A percentile compares a stretch with the other conserved stretches of the same genome.
phyloP scores from a whole-genome alignment of 2,329 filamentous ascomycete species.

The Ceratocystis diversiconidia region DNA sequence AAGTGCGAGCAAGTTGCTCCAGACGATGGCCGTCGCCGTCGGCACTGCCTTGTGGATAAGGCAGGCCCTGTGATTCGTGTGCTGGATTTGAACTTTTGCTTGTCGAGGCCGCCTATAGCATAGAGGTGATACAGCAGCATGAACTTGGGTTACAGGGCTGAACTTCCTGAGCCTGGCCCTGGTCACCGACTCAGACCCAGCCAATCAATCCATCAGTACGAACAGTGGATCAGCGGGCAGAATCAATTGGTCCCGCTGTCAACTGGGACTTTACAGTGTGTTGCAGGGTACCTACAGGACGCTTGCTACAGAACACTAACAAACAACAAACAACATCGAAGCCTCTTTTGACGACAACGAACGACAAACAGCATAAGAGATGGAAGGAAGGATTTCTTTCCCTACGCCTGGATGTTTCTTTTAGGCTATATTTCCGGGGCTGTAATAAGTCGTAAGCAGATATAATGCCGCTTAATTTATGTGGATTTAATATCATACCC shows the following conservation, averaged over 20 bases:
- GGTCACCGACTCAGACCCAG: background rate
- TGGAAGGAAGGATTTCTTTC: background rate
- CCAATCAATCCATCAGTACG: background rate
- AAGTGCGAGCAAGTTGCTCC: background rate
- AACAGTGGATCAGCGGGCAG: background rate
- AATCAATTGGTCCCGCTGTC: conserved; percentile 17
- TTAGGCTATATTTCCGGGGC: background rate
- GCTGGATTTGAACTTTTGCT: background rate
- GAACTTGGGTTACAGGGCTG: background rate
- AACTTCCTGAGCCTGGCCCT: background rate
- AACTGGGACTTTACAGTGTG: background rate
- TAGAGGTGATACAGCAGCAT: background rate
- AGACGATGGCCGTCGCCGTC: no score
- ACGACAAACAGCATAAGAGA: background rate
- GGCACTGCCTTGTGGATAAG: background rate
- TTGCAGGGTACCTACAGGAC: background rate
- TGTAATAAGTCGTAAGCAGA: background rate
- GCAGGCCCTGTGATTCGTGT: background rate
- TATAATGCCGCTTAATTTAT: background rate
- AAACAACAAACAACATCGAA: background rate
- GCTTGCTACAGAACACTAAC: background rate
- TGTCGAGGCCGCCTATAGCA: background rate
- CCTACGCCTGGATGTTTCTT: background rate
- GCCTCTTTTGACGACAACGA: background rate
- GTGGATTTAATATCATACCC: background rate